phyloP scores from a whole-genome alignment of 441 rosid species.

The Jatropha multifida region DNA sequence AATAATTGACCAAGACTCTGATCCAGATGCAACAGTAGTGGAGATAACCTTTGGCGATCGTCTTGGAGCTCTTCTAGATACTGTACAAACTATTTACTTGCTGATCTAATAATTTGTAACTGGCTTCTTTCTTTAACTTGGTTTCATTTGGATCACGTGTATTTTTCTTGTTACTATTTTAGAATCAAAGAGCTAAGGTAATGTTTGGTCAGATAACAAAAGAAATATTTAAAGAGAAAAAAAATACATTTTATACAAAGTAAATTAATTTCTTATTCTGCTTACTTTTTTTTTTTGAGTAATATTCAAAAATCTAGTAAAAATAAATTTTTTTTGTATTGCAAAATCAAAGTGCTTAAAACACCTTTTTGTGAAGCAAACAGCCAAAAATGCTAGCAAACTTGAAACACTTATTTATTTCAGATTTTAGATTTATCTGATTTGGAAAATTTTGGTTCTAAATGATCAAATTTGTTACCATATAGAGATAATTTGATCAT shows the following conservation, averaged over 20 bases:
- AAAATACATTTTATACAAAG: no score
- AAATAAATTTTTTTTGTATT: no score
- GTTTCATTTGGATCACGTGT: background rate
- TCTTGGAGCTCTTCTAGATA: conserved; percentile 95
- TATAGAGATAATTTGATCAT: background rate
- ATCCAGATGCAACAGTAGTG: conserved; percentile 81
- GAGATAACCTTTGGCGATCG: conserved; percentile 96
- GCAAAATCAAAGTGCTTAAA: no score
- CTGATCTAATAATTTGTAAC: background rate
- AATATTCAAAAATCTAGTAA: no score
- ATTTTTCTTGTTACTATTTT: no score
- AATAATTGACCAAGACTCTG: conserved; percentile 93
- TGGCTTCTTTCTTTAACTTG: conserved; percentile 5
- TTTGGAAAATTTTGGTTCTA: background rate
- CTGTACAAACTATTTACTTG: conserved; percentile 42
- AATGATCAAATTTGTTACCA: no score
- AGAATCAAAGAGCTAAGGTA: background rate
- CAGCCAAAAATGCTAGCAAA: no score
- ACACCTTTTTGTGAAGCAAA: no score
- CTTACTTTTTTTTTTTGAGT: no score
- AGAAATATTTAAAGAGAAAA: no score
- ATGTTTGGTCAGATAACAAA: background rate
- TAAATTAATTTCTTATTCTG: no score
- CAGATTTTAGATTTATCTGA: background rate
- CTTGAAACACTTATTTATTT: background rate